Evolutionary conservation across 257 asterid species (phyloP), one percentile per base, ranked within the genome.

Genomic region (Solanum piurae): DNA sequence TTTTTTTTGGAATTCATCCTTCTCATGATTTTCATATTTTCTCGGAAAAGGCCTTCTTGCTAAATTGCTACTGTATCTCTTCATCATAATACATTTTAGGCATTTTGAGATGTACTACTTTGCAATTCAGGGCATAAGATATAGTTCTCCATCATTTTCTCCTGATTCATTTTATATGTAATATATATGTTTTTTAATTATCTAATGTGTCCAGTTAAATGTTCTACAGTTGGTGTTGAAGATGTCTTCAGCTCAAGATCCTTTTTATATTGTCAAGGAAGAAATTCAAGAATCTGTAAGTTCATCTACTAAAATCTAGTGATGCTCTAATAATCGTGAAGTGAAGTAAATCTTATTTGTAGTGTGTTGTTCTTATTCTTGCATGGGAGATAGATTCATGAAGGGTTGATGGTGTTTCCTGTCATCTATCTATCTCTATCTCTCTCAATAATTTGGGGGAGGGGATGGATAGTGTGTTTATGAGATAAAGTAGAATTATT

Each of bases 191-290:
- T 37, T 1, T 71, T 74, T 37, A 21, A 2, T 80, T 80, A 14
- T 44, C 66, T 80, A 20, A 46, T 80, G 66, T 79, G 10, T 79
- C 40, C 85, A 80, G 42, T 49, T 80, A 16, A 80, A 44, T 20
- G 27, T 80, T 80, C 66, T 80, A 46, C 40, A 80, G 38, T 80
- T 80, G 66, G 66, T 31, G 44, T 49, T 46, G 36, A 88, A 29
- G 64, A 96, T 96, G 99, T 95, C 98, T 92, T 94, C 98, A 86
- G 98, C 98, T 73, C 98, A 96, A 88, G 99, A 96, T 90, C 99
- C 99, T 12, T 96, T 96, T 88, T 94, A 96, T 93, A 95, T 96
- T 88, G 98, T 96, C 62, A 96, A 94, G 92, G 99, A 95, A 91
- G 99, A 96, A 95, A 94, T 95, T 93, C 98, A 96, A 84, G 98